A percentile compares a stretch with the other conserved stretches of the same genome.
Conservation (phyloP, 73 alveolate genomes). For the Breviolum minutum region DNA sequence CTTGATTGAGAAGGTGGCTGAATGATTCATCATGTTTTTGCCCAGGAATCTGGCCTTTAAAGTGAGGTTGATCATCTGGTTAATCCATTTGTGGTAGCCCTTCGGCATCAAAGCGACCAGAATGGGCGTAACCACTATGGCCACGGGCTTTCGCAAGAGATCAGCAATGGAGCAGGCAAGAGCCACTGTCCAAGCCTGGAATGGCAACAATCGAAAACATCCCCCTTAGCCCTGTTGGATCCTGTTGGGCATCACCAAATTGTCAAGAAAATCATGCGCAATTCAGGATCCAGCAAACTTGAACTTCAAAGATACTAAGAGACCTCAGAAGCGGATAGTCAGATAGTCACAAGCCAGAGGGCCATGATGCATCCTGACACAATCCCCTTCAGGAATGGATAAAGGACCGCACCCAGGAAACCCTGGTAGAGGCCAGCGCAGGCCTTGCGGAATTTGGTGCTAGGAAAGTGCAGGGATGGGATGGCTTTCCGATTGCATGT, state of each 20-base stretch:
- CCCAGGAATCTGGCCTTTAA: neutral
- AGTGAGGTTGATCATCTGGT: constrained; percentile 66
- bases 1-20: too few relatives aligned
- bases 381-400: too few relatives aligned
- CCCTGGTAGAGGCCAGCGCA: constrained; percentile 86
- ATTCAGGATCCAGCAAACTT: neutral
- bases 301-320: constrained; percentile 74
- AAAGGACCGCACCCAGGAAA: constrained; percentile 18
- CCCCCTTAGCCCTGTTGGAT: neutral
- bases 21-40: too few relatives aligned
- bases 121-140: constrained; percentile 59
- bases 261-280: neutral
- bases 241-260: too few relatives aligned
- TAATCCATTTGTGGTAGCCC: constrained; percentile 91
- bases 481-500: too few relatives aligned
- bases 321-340: neutral
- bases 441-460: neutral
- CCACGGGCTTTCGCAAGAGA: constrained; percentile 68
- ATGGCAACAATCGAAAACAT: too few relatives aligned
- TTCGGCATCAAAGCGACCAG: constrained; percentile 62
- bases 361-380: too few relatives aligned
- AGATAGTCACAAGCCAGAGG: too few relatives aligned
- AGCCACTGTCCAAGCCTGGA: constrained; percentile 79
- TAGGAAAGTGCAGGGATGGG: neutral
- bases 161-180: constrained; percentile 83